Conservation (phyloP, 108 stramenopile species). For the Mediolabrus comicus region DNA sequence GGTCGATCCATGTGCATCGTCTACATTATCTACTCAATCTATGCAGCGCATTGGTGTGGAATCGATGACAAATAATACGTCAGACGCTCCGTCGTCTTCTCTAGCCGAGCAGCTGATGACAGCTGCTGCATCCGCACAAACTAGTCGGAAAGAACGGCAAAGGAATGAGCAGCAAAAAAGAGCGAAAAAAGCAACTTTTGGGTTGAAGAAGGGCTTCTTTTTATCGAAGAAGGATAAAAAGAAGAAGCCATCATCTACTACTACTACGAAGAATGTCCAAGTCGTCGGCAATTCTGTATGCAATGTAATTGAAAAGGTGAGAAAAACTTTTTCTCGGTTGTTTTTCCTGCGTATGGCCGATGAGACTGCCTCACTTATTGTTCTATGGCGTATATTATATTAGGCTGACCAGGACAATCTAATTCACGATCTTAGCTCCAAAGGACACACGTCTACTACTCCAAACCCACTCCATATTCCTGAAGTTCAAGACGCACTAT, state of each 20-base stretch:
- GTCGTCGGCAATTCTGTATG: not conserved
- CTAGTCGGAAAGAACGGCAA: not conserved
- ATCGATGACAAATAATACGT: not conserved
- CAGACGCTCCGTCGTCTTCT: not conserved
- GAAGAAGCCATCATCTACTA: conserved; percentile 3
- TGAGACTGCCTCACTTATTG: not conserved
- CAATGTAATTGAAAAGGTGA: not conserved
- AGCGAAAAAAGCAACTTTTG: conserved; percentile 37
- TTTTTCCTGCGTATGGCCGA: not conserved
- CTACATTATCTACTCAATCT: not conserved
- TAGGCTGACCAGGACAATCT: conserved; percentile 15
- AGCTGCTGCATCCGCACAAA: not conserved
- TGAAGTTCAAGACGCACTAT: conserved; percentile 32
- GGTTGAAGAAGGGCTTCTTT: conserved; percentile 43
- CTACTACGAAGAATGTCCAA: conserved; percentile 2
- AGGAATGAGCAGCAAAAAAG: conserved; percentile 2
- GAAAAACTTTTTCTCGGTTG: not conserved
- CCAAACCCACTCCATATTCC: conserved; percentile 19
- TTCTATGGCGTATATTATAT: not conserved
- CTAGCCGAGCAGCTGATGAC: conserved; percentile 37
- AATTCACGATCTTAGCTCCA: conserved; percentile 35
- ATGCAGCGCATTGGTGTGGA: too few relatives aligned
- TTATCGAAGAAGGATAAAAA: conserved; percentile 14
- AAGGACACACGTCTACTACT: conserved; percentile 10
- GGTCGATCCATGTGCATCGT: too few relatives aligned